These are phyloP conservation scores for Citrus mangshanensis DNA, from an alignment of 345 rosid species.

Conservation along the genomic window DNA sequence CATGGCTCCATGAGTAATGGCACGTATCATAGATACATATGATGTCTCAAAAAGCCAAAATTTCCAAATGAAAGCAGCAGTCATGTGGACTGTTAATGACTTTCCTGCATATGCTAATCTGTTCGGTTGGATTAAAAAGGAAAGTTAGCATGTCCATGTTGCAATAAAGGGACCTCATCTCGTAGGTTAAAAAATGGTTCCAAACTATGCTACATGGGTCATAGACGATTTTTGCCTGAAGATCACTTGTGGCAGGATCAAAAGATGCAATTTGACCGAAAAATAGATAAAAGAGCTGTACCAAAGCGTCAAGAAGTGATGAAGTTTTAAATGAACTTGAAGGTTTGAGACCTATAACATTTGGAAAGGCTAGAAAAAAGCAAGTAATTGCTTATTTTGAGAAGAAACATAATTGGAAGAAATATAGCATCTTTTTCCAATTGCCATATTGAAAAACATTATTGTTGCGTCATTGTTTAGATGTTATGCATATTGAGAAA, in stretches of 20 bases:
- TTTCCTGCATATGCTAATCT: neutral
- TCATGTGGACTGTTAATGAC: too few species aligned
- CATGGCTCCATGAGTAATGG: too few species aligned
- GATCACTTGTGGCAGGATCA: neutral
- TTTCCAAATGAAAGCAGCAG: neutral
- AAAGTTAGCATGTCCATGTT: neutral
- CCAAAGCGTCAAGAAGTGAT: neutral
- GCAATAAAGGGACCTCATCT: neutral
- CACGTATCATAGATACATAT: neutral
- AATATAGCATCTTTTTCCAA: neutral
- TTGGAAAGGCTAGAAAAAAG: neutral
- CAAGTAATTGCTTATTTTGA: neutral
- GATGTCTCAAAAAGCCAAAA: neutral
- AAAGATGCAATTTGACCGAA: neutral
- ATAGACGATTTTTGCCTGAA: neutral
- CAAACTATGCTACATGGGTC: neutral
- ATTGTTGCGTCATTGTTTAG: neutral
- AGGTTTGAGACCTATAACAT: neutral
- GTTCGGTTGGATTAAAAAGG: neutral
- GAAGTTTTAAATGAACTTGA: neutral
- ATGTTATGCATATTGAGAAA: conserved; percentile 16
- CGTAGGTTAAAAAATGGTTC: neutral
- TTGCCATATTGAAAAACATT: neutral
- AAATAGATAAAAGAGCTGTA: neutral
- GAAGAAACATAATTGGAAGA: neutral